These are phyloP conservation scores for Aegilops tauschii DNA, from an alignment of 176 grass and related monocot genomes.

Conservation along the genomic window DNA sequence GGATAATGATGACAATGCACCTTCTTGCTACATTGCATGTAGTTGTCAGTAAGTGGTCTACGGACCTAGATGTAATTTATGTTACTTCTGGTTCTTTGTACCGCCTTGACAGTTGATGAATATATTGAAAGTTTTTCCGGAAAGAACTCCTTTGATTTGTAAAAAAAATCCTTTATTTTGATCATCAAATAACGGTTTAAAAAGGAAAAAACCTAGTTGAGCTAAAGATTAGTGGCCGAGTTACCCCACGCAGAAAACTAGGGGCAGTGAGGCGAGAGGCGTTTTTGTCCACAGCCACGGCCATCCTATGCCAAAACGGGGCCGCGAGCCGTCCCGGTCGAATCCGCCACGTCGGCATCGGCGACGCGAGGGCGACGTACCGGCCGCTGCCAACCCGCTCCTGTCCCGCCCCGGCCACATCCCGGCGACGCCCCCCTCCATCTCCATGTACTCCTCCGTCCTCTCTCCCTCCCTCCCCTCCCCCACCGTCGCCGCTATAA, in stretches of 20 bases:
- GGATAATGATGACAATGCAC: no score
- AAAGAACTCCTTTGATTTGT: neutral
- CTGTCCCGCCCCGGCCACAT: conserved; percentile 22
- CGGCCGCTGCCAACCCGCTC: neutral
- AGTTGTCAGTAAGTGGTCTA: no score
- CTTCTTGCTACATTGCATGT: no score
- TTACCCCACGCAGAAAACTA: neutral
- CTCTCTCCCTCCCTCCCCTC: neutral
- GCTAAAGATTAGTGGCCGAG: neutral
- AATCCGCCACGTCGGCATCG: conserved; percentile 38
- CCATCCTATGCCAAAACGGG: neutral
- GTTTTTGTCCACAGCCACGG: conserved; percentile 19
- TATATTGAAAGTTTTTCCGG: no score
- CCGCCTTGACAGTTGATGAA: no score
- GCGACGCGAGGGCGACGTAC: conserved; percentile 12
- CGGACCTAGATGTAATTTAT: no score
- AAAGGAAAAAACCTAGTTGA: neutral
- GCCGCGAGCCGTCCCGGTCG: conserved; percentile 15
- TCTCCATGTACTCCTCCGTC: neutral
- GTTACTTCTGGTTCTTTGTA: no score
- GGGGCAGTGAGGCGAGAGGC: conserved; percentile 9
- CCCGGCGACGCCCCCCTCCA: conserved; percentile 21
- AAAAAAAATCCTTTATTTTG: neutral
- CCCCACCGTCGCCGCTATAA: conserved; percentile 32
- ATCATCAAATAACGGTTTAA: neutral